Percentiles rank a stretch among this genome's conserved stretches.
These are phyloP conservation scores for Carex kokanica DNA, from an alignment of 176 grass and related monocot species.

Conservation along the genomic window DNA sequence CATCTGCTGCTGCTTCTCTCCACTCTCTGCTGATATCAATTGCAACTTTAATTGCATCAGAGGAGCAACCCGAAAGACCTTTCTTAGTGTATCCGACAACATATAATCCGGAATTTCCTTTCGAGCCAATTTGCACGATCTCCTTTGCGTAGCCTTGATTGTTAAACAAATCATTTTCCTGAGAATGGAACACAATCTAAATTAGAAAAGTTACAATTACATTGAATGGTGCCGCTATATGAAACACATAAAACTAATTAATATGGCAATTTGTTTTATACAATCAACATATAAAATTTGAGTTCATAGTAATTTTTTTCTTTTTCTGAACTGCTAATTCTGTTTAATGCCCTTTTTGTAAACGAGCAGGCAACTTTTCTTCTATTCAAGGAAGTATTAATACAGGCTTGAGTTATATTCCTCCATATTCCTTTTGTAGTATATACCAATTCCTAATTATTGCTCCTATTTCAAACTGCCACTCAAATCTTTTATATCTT, in stretches of 20 bases:
- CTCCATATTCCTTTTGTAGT: background rate
- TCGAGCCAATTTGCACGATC: conserved; percentile 50
- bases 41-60: conserved; percentile 59
- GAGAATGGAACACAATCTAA: background rate
- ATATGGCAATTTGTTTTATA: background rate
- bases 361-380: background rate
- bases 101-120: conserved; percentile 54
- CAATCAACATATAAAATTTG: background rate
- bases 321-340: background rate
- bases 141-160: conserved; percentile 34
- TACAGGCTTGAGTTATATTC: background rate
- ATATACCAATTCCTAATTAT: background rate
- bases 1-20: conserved; percentile 36
- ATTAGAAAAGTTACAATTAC: background rate
- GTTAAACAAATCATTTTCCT: conserved; percentile 40
- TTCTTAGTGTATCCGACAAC: conserved; percentile 72
- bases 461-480: background rate
- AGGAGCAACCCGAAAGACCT: conserved; percentile 64
- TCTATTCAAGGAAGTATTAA: background rate
- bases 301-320: background rate
- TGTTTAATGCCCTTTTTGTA: background rate
- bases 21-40: conserved; percentile 57
- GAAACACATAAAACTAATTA: background rate
- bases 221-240: background rate
- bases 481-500: background rate